Conservation (phyloP, 2,329 filamentous ascomycete genomes). For the Hymenoscyphus fructigenus region DNA sequence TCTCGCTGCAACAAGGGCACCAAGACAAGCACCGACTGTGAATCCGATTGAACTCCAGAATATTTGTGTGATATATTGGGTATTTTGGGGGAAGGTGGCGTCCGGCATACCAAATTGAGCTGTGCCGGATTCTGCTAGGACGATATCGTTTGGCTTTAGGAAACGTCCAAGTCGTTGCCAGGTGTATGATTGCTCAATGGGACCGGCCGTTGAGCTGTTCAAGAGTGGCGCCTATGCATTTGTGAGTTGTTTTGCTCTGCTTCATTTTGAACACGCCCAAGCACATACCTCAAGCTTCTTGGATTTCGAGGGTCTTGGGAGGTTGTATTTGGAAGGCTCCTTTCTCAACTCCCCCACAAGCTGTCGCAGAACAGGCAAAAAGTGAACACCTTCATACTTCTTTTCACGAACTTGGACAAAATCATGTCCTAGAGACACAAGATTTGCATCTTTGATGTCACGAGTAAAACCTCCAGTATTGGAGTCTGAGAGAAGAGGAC, state of each 20-base stretch:
- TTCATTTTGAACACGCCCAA: too few relatives aligned
- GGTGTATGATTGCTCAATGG: conserved; percentile 49
- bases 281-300: conserved; percentile 19
- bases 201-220: conserved; percentile 30
- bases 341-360: conserved; percentile 46
- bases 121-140: conserved; percentile 60
- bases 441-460: conserved; percentile 35
- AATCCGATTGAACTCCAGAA: conserved; percentile 63
- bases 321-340: conserved; percentile 17
- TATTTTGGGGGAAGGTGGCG: conserved; percentile 49
- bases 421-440: conserved; percentile 24
- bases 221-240: conserved; percentile 21
- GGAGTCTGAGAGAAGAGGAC: conserved; percentile 47
- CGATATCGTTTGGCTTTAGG: conserved; percentile 52
- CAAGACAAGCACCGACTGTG: conserved; percentile 57
- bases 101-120: conserved; percentile 53
- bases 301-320: conserved; percentile 14
- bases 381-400: conserved; percentile 44
- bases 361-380: conserved; percentile 73
- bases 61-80: conserved; percentile 48
- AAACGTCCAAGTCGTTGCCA: conserved; percentile 48
- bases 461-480: conserved; percentile 45
- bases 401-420: conserved; percentile 29
- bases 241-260: too few relatives aligned
- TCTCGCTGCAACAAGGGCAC: conserved; percentile 53